Evolutionary conservation across 1,284 basidiomycete genomes (phyloP).

Genomic region (Marasmius oreades): DNA sequence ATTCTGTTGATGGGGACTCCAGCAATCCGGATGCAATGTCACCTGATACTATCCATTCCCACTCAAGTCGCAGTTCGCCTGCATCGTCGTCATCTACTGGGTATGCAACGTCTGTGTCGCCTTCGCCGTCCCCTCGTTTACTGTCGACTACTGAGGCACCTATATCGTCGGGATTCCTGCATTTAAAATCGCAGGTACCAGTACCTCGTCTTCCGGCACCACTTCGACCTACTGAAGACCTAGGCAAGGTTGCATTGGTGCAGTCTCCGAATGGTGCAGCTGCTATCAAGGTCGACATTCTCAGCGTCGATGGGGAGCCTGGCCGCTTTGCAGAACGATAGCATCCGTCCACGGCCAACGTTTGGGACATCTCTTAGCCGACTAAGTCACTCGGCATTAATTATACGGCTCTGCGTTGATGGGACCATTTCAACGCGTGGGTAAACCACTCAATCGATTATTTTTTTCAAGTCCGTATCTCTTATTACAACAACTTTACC

Average conservation of each 20-base stretch:
- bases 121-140: constrained; percentile 36
- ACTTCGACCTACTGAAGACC: not conserved
- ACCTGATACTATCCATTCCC: constrained; percentile 16
- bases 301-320: not conserved
- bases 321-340: not conserved
- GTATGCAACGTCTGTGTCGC: constrained; percentile 39
- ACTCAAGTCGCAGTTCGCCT: constrained; percentile 35
- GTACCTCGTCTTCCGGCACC: not conserved
- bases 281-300: constrained; percentile 2
- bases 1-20: constrained; percentile 7
- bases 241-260: constrained; percentile 1
- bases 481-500: not conserved
- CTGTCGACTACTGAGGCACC: constrained; percentile 5
- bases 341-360: not conserved
- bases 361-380: not conserved
- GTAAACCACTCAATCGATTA: not conserved
- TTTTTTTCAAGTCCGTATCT: not conserved
- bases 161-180: not conserved
- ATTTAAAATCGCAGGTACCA: not conserved
- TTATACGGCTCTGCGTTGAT: not conserved
- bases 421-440: not conserved
- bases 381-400: not conserved
- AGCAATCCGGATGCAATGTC: constrained; percentile 15
- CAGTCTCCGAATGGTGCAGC: constrained; percentile 1
- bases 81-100: constrained; percentile 38